Evolutionary conservation across 768 basidiomycete species (phyloP), one percentile per base, ranked within the genome.

Genomic region (Lentinula sp.): DNA sequence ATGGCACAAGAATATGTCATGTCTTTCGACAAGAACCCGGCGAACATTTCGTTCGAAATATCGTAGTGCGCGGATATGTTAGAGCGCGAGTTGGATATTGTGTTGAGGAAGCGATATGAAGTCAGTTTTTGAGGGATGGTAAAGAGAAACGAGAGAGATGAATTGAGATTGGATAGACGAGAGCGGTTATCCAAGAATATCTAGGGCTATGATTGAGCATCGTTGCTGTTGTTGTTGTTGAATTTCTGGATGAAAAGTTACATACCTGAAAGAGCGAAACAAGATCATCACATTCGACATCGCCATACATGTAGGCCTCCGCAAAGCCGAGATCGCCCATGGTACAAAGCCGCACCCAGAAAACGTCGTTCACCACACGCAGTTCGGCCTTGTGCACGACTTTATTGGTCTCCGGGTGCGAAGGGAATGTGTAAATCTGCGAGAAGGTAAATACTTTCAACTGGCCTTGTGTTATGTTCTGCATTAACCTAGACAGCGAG

Each of bases 31-130:
- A 87, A 70, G 70, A 87, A 84, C 1, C 80, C 80, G 60, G 78
- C 76, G 67, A 89, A 89, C 87, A 89, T 89, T 7, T 79, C 80
- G 68, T 92, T 91, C 4, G 85, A 86, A 54, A 90, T 85, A 68
- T 92, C 89, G 69, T 91, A 90, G 70, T 90, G 88, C 4, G 88
- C 86, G 39, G 84, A 84, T 63, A 89, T 87, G 67, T 90, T 90
- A 15, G 79, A 82, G 6, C 83, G 76, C 8, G 85, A 81, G 67
- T 87, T 88, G 53, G 80, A 75, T 46, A 90, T 78, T 5, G 85
- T 84, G 68, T 87, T 87, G 55, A 85, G 74, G 66, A 90, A 86
- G 18, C 83, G 80, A 52, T 81, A 83, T 31, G 82, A 82, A 5
- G 84, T 82, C 28, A 85, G 65, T 62, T 78, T 79, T 58, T 83